Evolutionary conservation across 129 eudicot genomes (phyloP).

Genomic region (Flaveria brownii): DNA sequence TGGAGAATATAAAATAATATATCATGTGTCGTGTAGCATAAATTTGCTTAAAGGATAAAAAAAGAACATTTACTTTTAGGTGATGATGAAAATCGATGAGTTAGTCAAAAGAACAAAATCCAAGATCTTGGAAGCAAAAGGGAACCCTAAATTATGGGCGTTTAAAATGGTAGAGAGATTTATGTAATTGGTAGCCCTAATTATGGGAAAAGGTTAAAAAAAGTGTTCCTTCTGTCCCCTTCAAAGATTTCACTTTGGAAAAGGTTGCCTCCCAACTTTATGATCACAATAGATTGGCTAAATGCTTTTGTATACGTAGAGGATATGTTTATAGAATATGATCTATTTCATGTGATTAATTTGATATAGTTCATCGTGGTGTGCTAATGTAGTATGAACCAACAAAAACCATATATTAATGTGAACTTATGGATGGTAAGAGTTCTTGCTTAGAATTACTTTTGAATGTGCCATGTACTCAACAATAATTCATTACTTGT

Average conservation of each 20-base stretch:
- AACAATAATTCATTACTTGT: no score
- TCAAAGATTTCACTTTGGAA: slow-evolving; percentile 18
- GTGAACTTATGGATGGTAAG: background rate
- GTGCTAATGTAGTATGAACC: background rate
- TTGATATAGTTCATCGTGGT: no score
- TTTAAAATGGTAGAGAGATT: slow-evolving; percentile 31
- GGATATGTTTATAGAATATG: no score
- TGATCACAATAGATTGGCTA: background rate
- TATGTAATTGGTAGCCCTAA: slow-evolving; percentile 37
- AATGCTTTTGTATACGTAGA: no score
- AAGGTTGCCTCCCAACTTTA: slow-evolving; percentile 25
- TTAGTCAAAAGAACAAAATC: slow-evolving; percentile 30
- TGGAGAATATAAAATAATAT: background rate
- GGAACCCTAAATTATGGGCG: slow-evolving; percentile 40
- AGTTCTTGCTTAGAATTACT: no score
- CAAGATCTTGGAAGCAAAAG: slow-evolving; percentile 39
- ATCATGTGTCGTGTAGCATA: background rate
- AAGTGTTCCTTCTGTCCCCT: slow-evolving; percentile 28
- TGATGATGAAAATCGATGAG: slow-evolving; percentile 13
- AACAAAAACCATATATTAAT: background rate
- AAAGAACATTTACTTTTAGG: slow-evolving; percentile 21
- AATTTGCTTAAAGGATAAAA: background rate
- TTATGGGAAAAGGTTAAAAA: slow-evolving; percentile 30
- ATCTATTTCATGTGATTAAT: no score
- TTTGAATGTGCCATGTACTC: no score